Base-by-base conservation (phyloP, 2,329 filamentous ascomycete genomes). In the Waltergamsia citrina region DNA sequence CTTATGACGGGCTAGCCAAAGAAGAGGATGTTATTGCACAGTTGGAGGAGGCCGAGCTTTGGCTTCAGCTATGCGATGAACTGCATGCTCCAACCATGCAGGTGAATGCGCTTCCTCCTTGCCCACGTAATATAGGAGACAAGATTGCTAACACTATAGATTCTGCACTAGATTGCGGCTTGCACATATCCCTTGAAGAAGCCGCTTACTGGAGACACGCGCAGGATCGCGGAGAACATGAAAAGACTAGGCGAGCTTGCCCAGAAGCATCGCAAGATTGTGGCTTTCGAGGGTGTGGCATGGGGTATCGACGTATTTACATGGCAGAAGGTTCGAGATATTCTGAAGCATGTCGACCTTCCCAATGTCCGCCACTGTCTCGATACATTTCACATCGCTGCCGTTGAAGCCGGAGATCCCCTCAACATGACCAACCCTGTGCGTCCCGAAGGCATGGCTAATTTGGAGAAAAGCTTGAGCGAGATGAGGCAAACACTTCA, bases 111-210 rank as follows among this genome's bases (percentile, higher is more conserved):
- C n/a, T n/a, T n/a, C n/a, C n/a, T n/a, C n/a, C n/a, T n/a, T n/a
- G n/a, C n/a, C n/a, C n/a, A n/a, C n/a, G n/a, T n/a, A n/a, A n/a
- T n/a, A n/a, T n/a, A n/a, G n/a, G n/a, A n/a, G n/a, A n/a, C n/a
- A n/a, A n/a, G n/a, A n/a, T n/a, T n/a, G n/a, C n/a, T n/a, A n/a
- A n/a, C n/a, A n/a, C n/a, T n/a, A n/a, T n/a, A n/a, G n/a, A n/a
- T n/a, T n/a, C n/a, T n/a, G n/a, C n/a, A n/a, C n/a, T 29, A 29
- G 29, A 17, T 32, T 15, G 29, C 29, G 9, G 17, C 29, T 9
- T 32, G 29, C 29, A 32, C 21, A 10, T 32, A 32, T 19, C 29
- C 29, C 29, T 16, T 32, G 8, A 14, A 32, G 18, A 32, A 32
- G 29, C 7, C 8, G 7, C 29, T 32, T 18, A 32, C 29, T 7